A percentile compares a stretch with the other conserved stretches of the same genome.
Evolutionary conservation across 2,329 filamentous ascomycete species (phyloP).

Genomic region (Sporothrix variecibatus): DNA sequence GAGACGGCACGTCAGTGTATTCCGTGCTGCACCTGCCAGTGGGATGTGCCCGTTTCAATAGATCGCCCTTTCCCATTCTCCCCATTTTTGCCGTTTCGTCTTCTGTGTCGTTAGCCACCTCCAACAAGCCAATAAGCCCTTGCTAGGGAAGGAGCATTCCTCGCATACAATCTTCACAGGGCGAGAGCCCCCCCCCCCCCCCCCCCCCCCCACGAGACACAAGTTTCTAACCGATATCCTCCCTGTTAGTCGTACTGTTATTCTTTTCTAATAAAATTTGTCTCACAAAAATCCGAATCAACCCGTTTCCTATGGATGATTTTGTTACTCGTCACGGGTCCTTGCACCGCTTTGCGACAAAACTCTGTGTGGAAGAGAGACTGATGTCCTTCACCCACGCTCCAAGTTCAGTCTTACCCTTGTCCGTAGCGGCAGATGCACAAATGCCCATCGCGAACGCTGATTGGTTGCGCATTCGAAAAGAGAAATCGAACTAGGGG

Average conservation of each 20-base stretch:
- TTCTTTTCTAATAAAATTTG: not conserved
- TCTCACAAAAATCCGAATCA: not conserved
- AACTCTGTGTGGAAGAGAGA: not conserved
- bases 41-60: not conserved
- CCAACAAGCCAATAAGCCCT: not conserved
- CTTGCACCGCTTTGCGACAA: not conserved
- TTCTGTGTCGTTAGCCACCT: not conserved
- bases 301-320: not conserved
- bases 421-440: not conserved
- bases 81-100: slow-evolving; percentile 6
- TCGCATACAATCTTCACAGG: not conserved
- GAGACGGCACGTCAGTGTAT: slow-evolving; percentile 1
- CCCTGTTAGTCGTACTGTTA: not conserved
- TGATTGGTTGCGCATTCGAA: slow-evolving; percentile 12
- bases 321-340: not conserved
- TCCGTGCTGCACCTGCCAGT: not conserved
- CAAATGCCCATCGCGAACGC: not conserved
- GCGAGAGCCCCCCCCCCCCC: not conserved
- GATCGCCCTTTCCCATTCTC: not conserved
- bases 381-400: not conserved
- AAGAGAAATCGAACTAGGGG: slow-evolving; percentile 14
- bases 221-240: not conserved
- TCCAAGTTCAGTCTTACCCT: not conserved
- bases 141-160: slow-evolving; percentile 1
- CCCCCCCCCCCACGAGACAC: not conserved